phyloP scores from a whole-genome alignment of 257 asterid species.

The Solanum boliviense region DNA sequence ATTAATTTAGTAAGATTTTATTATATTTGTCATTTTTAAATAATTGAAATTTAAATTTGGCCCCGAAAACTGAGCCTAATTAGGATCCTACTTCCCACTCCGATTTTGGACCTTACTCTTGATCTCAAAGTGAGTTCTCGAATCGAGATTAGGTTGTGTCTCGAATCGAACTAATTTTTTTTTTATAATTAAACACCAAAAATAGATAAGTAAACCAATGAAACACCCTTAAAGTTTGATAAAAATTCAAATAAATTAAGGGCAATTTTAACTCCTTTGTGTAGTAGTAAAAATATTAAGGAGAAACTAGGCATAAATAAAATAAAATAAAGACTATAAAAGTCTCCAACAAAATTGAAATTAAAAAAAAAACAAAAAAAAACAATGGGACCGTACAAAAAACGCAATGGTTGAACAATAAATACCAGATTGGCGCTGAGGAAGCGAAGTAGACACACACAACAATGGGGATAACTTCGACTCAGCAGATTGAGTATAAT shows the following conservation, averaged over 20 bases:
- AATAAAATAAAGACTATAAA: no score
- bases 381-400: background rate
- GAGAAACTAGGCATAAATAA: background rate
- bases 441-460: background rate
- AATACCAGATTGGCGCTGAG: background rate
- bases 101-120: background rate
- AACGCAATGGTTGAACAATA: background rate
- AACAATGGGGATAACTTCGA: background rate
- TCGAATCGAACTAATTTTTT: background rate
- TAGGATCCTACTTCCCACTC: background rate
- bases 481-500: background rate
- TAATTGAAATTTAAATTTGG: no score
- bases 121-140: background rate
- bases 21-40: no score
- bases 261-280: background rate
- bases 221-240: background rate
- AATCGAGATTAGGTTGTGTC: background rate
- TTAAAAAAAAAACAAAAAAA: no score
- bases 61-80: accelerated
- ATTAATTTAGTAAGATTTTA: no score
- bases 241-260: no score
- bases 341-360: background rate
- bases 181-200: background rate
- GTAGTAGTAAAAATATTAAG: no score
- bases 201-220: background rate